Evolutionary conservation across 2,329 filamentous ascomycete genomes (phyloP).

Genomic region (Pseudogymnoascus sp.): DNA sequence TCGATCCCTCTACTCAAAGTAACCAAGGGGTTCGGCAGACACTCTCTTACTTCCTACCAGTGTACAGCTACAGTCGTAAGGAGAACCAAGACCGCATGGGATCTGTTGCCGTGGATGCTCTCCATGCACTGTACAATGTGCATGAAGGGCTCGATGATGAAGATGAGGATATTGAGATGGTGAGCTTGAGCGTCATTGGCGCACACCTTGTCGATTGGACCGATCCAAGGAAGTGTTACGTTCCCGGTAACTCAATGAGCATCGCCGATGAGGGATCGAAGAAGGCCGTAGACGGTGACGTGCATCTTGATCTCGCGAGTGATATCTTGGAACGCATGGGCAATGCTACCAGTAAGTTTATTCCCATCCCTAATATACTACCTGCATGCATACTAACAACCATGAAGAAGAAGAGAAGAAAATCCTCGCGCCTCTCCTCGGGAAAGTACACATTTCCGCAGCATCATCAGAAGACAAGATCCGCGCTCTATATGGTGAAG

Average conservation of each 20-base stretch:
- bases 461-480: slow-evolving; percentile 52
- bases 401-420: slow-evolving; percentile 75
- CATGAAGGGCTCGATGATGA: slow-evolving; percentile 66
- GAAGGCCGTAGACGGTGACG: slow-evolving; percentile 61
- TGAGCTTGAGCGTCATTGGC: slow-evolving; percentile 67
- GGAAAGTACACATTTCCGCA: slow-evolving; percentile 72
- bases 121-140: slow-evolving; percentile 66
- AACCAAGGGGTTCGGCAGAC: slow-evolving; percentile 81
- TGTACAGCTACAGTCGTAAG: slow-evolving; percentile 78
- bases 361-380: neutral
- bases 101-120: slow-evolving; percentile 59
- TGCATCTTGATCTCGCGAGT: slow-evolving; percentile 70
- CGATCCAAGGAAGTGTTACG: slow-evolving; percentile 72
- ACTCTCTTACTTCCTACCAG: slow-evolving; percentile 86
- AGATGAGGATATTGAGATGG: slow-evolving; percentile 67
- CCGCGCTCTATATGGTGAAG: slow-evolving; percentile 47
- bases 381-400: slow-evolving; percentile 26
- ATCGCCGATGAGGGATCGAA: slow-evolving; percentile 46
- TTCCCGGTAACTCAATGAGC: slow-evolving; percentile 34
- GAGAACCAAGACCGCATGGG: slow-evolving; percentile 81
- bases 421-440: slow-evolving; percentile 64
- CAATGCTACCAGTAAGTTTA: slow-evolving; percentile 53
- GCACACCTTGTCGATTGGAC: slow-evolving; percentile 90
- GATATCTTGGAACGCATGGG: slow-evolving; percentile 69
- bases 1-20: slow-evolving; percentile 69